Conservation (phyloP, 805 yeast species). For the Schizosaccharomyces osmophilus region DNA sequence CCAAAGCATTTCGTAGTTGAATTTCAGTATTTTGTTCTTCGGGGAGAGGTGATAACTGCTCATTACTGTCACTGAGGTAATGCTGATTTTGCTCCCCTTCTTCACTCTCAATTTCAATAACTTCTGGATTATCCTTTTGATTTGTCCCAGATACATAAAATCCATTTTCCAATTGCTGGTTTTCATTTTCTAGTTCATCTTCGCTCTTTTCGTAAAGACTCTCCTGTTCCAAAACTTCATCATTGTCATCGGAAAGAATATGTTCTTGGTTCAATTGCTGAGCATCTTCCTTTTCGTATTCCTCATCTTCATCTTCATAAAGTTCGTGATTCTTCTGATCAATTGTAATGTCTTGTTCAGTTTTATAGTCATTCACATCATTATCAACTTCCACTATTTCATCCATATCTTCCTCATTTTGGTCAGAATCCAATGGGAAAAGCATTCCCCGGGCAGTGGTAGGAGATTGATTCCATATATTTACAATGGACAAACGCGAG, state of each 20-base stretch:
- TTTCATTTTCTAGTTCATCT: neutral
- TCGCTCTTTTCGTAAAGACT: no score
- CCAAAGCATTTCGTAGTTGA: no score
- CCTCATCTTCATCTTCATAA: neutral
- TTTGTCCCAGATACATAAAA: neutral
- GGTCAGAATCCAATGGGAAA: neutral
- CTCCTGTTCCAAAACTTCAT: neutral
- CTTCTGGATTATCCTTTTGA: neutral
- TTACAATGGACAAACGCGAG: neutral
- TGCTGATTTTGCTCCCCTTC: neutral
- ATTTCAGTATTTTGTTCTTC: no score
- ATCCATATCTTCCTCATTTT: neutral
- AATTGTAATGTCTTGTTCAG: neutral
- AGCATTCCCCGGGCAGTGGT: neutral
- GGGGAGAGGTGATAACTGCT: no score
- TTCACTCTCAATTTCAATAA: neutral
- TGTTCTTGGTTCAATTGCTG: no score
- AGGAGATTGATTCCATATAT: neutral
- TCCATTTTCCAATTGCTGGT: no score
- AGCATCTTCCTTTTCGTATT: neutral
- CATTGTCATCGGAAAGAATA: neutral
- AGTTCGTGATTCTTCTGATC: neutral
- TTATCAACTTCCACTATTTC: neutral
- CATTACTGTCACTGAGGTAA: no score
- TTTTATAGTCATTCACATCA: neutral